A percentile compares a stretch with the other conserved stretches of the same genome.
Conservation (phyloP, 2,329 filamentous ascomycete genomes). For the Davidsoniella neocaledoniae region DNA sequence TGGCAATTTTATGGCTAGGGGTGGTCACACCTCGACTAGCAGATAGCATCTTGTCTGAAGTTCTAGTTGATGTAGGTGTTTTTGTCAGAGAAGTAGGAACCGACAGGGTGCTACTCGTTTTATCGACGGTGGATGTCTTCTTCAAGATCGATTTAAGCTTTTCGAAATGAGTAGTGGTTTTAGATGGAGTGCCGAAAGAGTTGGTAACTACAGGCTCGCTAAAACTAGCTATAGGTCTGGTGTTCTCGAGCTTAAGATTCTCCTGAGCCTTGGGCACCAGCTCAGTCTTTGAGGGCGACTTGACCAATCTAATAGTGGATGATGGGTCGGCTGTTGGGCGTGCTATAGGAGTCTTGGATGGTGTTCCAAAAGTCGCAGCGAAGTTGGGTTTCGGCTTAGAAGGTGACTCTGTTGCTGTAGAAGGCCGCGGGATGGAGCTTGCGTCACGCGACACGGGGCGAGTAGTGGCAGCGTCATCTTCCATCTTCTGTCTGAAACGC, state of each 20-base stretch:
- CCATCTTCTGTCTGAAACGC: constrained; percentile 48
- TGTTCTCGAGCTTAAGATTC: no score
- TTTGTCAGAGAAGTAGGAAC: constrained; percentile 12
- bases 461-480: constrained; percentile 52
- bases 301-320: constrained; percentile 20
- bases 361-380: constrained; percentile 19
- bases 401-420: constrained; percentile 20
- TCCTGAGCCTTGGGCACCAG: neutral
- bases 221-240: neutral
- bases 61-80: constrained; percentile 24
- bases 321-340: constrained; percentile 53
- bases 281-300: constrained; percentile 31
- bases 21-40: constrained; percentile 38
- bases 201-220: constrained; percentile 1
- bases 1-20: constrained; percentile 47
- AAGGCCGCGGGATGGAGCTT: constrained; percentile 32
- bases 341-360: constrained; percentile 39
- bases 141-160: constrained; percentile 41
- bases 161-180: constrained; percentile 30
- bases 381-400: constrained; percentile 5
- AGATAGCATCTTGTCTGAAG: constrained; percentile 2
- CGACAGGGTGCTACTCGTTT: constrained; percentile 32
- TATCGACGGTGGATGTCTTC: constrained; percentile 24
- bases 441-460: constrained; percentile 41
- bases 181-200: constrained; percentile 17